A percentile compares a stretch with the other conserved stretches of the same genome.
phyloP scores from a whole-genome alignment of 2,329 filamentous ascomycete genomes.

The Microcyclospora pomicola region DNA sequence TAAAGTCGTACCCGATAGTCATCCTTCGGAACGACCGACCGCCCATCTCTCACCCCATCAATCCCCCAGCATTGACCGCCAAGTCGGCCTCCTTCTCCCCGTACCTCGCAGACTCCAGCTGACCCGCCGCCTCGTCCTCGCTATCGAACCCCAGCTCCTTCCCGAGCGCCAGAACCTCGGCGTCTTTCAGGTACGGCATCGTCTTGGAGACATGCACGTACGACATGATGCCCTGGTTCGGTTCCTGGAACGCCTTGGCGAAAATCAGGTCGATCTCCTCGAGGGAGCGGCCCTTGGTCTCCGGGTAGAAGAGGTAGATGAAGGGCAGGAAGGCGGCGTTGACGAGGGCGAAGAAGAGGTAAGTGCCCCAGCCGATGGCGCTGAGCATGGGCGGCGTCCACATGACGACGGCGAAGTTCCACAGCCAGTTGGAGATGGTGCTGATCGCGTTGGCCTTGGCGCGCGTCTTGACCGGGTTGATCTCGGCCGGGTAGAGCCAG shows the following conservation, averaged over 20 bases:
- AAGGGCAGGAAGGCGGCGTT: conserved; percentile 41
- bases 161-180: conserved; percentile 19
- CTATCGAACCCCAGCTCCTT: conserved; percentile 21
- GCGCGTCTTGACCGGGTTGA: conserved; percentile 42
- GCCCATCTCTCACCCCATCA: conserved; percentile 5
- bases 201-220: conserved; percentile 25
- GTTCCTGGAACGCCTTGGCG: conserved; percentile 16
- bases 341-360: conserved; percentile 36
- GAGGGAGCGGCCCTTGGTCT: conserved; percentile 37
- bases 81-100: conserved; percentile 13
- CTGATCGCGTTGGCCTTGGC: conserved; percentile 43
- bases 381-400: conserved; percentile 28
- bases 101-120: conserved; percentile 9
- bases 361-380: conserved; percentile 27
- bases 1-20: no score
- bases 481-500: conserved; percentile 20
- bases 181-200: conserved; percentile 21
- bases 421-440: conserved; percentile 38
- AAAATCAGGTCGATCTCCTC: conserved; percentile 40
- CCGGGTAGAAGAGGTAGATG: conserved; percentile 43
- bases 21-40: no score
- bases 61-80: conserved; percentile 4
- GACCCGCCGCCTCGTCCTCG: conserved; percentile 22
- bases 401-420: conserved; percentile 28
- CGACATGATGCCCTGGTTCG: conserved; percentile 12